Evolutionary conservation across 306 rosid species (phyloP).

Genomic region (Sophora flavescens): DNA sequence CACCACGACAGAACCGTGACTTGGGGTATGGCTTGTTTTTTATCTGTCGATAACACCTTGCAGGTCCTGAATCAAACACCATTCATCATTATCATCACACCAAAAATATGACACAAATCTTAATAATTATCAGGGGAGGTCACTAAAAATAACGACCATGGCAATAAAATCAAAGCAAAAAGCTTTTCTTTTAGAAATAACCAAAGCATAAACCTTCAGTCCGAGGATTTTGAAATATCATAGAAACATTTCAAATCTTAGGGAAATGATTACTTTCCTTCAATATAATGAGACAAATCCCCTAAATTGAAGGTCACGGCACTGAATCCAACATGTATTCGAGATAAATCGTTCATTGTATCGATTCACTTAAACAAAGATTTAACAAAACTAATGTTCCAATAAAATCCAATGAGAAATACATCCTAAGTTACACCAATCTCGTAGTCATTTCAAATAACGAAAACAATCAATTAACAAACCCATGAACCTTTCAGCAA

Average conservation of each 20-base stretch:
- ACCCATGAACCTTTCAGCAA: neutral
- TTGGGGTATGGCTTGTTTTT: conserved; percentile 88
- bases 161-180: neutral
- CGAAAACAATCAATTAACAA: neutral
- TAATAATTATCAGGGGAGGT: too few relatives aligned
- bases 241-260: neutral
- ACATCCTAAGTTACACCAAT: neutral
- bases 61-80: conserved; percentile 69
- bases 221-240: neutral
- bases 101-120: neutral
- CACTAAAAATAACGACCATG: neutral
- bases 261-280: neutral
- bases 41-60: conserved; percentile 83
- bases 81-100: neutral
- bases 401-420: neutral
- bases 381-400: neutral
- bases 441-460: neutral
- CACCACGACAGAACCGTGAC: conserved; percentile 91
- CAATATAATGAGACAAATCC: neutral
- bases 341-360: neutral
- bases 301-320: neutral
- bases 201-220: neutral
- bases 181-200: neutral
- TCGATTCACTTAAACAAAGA: neutral
- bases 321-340: neutral